Conservation (phyloP, 139 green algal species). For the Diplosphaera chodatii region DNA sequence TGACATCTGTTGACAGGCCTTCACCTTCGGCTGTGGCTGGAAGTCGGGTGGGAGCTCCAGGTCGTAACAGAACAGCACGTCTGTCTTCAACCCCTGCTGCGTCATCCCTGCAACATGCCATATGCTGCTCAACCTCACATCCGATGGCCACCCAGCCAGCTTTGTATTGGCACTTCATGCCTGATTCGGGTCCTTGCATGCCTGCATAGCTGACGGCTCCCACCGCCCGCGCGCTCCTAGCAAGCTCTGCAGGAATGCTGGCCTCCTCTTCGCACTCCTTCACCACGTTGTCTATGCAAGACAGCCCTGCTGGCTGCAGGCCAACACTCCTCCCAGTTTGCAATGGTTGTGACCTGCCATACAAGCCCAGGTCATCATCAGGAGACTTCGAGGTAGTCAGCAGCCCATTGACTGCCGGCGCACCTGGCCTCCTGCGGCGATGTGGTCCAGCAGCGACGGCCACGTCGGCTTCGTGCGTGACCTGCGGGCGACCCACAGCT, state of each 20-base stretch:
- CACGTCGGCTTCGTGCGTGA: slow-evolving; percentile 78
- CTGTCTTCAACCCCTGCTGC: slow-evolving; percentile 64
- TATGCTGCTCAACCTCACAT: too few relatives aligned
- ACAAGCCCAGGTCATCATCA: too few relatives aligned
- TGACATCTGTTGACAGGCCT: too few relatives aligned
- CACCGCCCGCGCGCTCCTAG: slow-evolving; percentile 29
- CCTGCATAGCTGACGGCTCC: slow-evolving; percentile 49
- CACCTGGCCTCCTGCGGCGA: slow-evolving; percentile 85
- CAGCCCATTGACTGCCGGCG: neutral
- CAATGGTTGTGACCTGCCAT: too few relatives aligned
- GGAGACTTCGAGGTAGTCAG: too few relatives aligned
- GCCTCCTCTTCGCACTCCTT: slow-evolving; percentile 97
- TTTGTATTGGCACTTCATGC: too few relatives aligned
- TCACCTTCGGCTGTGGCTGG: slow-evolving; percentile 54
- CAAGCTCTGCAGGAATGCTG: slow-evolving; percentile 66
- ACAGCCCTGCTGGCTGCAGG: slow-evolving; percentile 4
- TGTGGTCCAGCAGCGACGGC: slow-evolving; percentile 90
- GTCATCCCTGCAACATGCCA: neutral
- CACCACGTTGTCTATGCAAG: slow-evolving; percentile 68
- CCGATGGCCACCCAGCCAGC: too few relatives aligned
- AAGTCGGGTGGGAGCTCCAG: slow-evolving; percentile 85
- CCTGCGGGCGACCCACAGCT: slow-evolving; percentile 84
- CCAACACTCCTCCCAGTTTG: too few relatives aligned
- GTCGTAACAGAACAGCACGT: slow-evolving; percentile 91
- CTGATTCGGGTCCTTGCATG: too few relatives aligned